Evolutionary conservation across 441 rosid species (phyloP).

Genomic region (Erysimum pusillum): DNA sequence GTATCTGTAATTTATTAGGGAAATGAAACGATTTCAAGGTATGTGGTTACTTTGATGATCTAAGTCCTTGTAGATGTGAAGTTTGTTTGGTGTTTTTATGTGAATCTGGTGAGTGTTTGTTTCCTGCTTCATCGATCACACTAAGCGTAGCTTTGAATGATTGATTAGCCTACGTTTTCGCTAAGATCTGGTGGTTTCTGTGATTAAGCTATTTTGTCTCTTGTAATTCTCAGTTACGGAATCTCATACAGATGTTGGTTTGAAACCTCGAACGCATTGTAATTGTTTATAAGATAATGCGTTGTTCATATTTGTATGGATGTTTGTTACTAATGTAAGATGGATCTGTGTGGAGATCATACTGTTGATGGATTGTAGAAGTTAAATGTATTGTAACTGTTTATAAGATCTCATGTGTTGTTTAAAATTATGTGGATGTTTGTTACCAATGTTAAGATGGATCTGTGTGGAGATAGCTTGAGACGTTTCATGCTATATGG

Average conservation of each 20-base stretch:
- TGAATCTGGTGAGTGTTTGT: neutral
- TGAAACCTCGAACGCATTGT: neutral
- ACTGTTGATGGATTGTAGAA: neutral
- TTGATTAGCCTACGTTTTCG: neutral
- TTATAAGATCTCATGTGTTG: too few species aligned
- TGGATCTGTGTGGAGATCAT: slow-evolving; percentile 18
- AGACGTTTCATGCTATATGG: too few species aligned
- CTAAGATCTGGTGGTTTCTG: neutral
- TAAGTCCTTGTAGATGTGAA: neutral
- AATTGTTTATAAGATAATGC: neutral
- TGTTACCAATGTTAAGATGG: too few species aligned
- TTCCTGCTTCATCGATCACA: neutral
- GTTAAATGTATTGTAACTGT: too few species aligned
- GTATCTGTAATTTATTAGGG: neutral
- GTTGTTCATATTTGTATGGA: neutral
- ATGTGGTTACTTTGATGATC: neutral
- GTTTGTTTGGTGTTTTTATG: neutral
- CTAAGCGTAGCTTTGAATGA: neutral
- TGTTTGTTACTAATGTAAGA: neutral
- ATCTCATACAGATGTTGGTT: neutral
- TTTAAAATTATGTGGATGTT: too few species aligned
- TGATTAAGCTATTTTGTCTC: neutral
- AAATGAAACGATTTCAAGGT: neutral
- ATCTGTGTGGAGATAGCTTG: too few species aligned
- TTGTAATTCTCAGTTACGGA: neutral